Evolutionary conservation across 768 basidiomycete genomes (phyloP).

Genomic region (Chalciporus chontae): DNA sequence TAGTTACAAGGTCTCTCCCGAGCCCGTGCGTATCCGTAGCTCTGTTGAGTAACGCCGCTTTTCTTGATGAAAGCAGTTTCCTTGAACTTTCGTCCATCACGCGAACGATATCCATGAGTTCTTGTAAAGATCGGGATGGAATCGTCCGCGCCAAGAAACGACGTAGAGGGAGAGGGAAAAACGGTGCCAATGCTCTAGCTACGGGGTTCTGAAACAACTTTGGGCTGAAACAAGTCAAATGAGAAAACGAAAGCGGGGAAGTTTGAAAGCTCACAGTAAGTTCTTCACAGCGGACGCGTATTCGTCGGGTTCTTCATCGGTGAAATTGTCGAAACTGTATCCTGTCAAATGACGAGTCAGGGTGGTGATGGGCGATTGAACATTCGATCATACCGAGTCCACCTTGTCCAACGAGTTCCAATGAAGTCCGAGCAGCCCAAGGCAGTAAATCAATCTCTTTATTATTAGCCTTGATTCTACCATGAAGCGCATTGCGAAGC

Average conservation of each 20-base stretch:
- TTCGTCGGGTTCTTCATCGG: conserved; percentile 1
- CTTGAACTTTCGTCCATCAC: conserved; percentile 1
- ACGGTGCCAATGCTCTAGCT: not conserved
- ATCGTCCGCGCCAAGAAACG: not conserved
- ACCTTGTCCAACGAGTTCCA: conserved; percentile 3
- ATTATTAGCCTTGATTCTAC: not conserved
- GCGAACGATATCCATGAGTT: not conserved
- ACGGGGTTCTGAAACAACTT: conserved; percentile 1
- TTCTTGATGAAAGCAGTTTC: conserved; percentile 3
- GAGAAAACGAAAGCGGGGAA: not conserved
- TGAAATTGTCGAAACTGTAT: conserved; percentile 5
- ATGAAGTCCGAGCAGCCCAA: conserved; percentile 1
- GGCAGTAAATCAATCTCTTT: conserved; percentile 1
- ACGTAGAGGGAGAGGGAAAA: conserved; percentile 3
- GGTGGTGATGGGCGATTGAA: too few species aligned
- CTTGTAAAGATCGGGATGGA: not conserved
- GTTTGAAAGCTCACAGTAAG: not conserved
- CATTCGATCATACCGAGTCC: not conserved
- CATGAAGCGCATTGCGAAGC: not conserved
- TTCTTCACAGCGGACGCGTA: conserved; percentile 4
- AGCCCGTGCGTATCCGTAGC: not conserved
- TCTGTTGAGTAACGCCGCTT: not conserved
- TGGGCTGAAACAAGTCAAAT: not conserved
- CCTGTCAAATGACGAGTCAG: not conserved
- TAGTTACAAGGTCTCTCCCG: not conserved